Base-by-base conservation (phyloP, 495 filamentous ascomycete genomes). In the Achaetomiella virescens region DNA sequence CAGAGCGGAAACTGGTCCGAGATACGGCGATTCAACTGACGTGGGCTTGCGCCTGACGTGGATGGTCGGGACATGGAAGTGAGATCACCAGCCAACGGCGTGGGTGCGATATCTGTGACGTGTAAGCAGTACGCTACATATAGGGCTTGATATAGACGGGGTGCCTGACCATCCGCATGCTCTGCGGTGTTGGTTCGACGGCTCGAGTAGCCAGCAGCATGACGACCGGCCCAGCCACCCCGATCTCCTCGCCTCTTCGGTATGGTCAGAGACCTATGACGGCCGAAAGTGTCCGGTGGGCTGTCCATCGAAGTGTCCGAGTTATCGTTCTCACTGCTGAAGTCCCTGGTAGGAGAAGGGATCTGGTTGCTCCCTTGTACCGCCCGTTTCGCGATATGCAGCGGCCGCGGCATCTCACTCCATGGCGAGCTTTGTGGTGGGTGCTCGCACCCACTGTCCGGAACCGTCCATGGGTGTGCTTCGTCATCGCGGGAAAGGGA, bases 321-420 rank as follows among this genome's bases (percentile, higher is more conserved):
- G 8, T 11, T 27, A 18, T 49, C 52, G 43, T 63, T 65, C 17
- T 45, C 55, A 17, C 38, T 29, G 37, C 58, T 67, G 49, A 29
- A 55, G 24, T 50, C 48, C 7, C 57, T 51, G 6, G 38, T 37
- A 6, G 15, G 14, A 12, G 9, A 22, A 35, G 48, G 1, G 20
- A 44, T 48, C 29, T 25, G 44, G 20, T 54, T 42, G 29, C 37
- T 36, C 8, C 40, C 27, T 10, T 20, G 54, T 11, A 45, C 38
- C 1, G 57, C 44, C 35, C 56, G 65, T 54, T 71, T 71, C 47
- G 60, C 41, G 48, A 71, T 70, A 17, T 69, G 67, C 38, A 71
- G 40, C 29, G 69, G 69, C 35, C 49, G 45, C 9, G 68, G 68
- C 14, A 67, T 35, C 33, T 60, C 58, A 21, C 25, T 33, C 38